Percentiles rank a stretch among this genome's conserved stretches.
Conservation (phyloP, 2,329 filamentous ascomycete species). For the Microsporum canis region DNA sequence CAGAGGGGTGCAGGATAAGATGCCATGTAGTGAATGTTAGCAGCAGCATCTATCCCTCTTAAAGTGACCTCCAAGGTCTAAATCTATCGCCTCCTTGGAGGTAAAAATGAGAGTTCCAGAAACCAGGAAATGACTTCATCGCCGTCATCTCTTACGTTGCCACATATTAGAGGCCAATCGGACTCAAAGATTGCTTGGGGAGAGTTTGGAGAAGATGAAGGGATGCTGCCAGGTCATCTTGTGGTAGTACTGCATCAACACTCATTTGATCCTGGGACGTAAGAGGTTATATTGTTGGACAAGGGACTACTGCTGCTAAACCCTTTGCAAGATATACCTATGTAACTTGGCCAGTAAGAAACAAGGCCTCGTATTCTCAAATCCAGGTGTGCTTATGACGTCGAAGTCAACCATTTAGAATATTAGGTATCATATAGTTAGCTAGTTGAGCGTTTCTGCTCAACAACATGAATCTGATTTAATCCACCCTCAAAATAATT, state of each 20-base stretch:
- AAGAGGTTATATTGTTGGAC: neutral
- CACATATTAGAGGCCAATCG: neutral
- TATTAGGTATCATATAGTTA: too few species aligned
- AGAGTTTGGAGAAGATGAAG: neutral
- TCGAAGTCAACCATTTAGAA: neutral
- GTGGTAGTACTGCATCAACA: neutral
- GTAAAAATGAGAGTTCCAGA: neutral
- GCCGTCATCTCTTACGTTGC: neutral
- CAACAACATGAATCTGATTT: too few species aligned
- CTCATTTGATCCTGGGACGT: neutral
- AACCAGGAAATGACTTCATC: slow-evolving; percentile 3
- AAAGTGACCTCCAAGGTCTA: neutral
- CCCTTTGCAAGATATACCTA: neutral
- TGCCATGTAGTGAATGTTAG: neutral
- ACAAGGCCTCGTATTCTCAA: neutral
- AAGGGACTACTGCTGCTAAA: neutral
- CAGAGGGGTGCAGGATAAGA: neutral
- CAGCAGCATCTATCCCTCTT: neutral
- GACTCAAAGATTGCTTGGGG: neutral
- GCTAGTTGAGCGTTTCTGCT: too few species aligned
- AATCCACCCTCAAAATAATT: too few species aligned
- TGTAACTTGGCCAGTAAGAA: neutral
- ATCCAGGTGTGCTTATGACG: neutral
- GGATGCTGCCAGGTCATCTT: neutral
- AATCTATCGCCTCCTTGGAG: neutral